Conservation (phyloP, 306 rosid species). For the Clitoria ternatea region DNA sequence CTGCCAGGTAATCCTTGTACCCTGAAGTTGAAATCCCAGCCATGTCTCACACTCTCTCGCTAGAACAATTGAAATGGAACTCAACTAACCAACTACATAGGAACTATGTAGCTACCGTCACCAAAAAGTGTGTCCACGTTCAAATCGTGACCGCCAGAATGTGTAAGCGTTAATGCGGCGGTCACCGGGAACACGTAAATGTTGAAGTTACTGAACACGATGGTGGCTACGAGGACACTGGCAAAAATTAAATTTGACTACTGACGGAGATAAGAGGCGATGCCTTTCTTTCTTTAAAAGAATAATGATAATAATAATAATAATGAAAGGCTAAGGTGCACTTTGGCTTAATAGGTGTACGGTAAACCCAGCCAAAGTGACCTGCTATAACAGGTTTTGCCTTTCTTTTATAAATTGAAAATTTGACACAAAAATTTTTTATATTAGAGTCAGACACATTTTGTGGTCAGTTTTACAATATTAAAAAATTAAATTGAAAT, state of each 20-base stretch:
- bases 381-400: too few relatives aligned
- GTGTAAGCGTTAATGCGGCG: not conserved
- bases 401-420: too few relatives aligned
- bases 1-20: slow-evolving; percentile 39
- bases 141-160: not conserved
- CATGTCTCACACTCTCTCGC: slow-evolving; percentile 33
- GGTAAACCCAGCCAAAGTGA: too few relatives aligned
- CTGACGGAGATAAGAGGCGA: not conserved
- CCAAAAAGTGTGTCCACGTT: not conserved
- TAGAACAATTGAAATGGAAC: not conserved
- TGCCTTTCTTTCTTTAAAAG: not conserved
- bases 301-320: too few relatives aligned
- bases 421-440: too few relatives aligned
- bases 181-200: not conserved
- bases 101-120: not conserved
- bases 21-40: slow-evolving; percentile 38
- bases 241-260: not conserved
- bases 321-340: too few relatives aligned
- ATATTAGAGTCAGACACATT: too few relatives aligned
- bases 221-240: not conserved
- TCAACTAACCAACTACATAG: slow-evolving; percentile 5
- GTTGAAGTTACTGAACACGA: not conserved
- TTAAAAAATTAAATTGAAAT: too few relatives aligned
- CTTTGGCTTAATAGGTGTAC: too few relatives aligned
- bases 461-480: too few relatives aligned